phyloP scores from a whole-genome alignment of 2,329 filamentous ascomycete species.

The Neonectria magnoliae region DNA sequence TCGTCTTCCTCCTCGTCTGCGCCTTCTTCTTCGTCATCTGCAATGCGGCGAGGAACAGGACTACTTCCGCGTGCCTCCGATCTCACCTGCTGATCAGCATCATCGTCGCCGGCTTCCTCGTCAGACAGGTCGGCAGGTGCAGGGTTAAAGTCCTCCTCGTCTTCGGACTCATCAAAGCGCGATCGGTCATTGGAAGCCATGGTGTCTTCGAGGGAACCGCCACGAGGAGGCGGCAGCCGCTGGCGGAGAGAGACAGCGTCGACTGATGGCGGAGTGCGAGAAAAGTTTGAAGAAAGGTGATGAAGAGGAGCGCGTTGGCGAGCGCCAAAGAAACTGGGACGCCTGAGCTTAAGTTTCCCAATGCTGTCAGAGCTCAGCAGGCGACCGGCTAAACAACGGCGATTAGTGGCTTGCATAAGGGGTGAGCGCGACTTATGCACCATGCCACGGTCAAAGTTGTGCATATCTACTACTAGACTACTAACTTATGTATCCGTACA shows the following conservation, averaged over 20 bases:
- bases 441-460: neutral
- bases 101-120: constrained; percentile 56
- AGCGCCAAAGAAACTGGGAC: constrained; percentile 15
- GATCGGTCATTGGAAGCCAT: constrained; percentile 60
- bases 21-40: constrained; percentile 53
- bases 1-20: constrained; percentile 52
- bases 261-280: constrained; percentile 11
- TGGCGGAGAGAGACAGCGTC: neutral
- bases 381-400: constrained; percentile 32
- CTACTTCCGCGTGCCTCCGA: constrained; percentile 52
- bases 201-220: constrained; percentile 33
- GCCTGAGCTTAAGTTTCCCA: constrained; percentile 23
- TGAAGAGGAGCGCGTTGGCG: constrained; percentile 6
- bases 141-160: constrained; percentile 92
- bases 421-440: neutral
- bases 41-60: constrained; percentile 42
- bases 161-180: constrained; percentile 72
- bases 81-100: constrained; percentile 50
- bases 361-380: constrained; percentile 24
- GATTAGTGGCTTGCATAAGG: constrained; percentile 1
- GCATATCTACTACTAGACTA: no score
- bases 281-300: constrained; percentile 9
- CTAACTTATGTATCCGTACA: no score
- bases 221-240: constrained; percentile 30
- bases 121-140: constrained; percentile 78